Evolutionary conservation across 2,329 filamentous ascomycete species (phyloP), one percentile per base, ranked within the genome.

Genomic region (Stachybotrys echinatus): DNA sequence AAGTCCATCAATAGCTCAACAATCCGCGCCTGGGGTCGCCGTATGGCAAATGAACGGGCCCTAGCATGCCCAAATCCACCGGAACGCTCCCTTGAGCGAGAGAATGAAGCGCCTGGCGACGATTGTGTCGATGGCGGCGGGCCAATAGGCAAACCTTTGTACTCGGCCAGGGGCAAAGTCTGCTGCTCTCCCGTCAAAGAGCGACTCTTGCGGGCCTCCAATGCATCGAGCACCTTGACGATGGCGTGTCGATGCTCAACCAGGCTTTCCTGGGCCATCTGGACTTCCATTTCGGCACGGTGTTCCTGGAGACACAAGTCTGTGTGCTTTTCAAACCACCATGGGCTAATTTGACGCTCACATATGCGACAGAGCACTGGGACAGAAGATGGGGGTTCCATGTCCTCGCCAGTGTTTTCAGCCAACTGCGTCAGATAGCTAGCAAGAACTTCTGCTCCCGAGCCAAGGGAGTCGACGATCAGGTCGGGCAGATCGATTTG

Each of bases 271-370:
- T 99, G 94, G 6, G 92, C 84, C 76, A 97, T 87, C 65, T 99
- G 92, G 4, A 99, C 91, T 60, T 97, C 92, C 89, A 96, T 95
- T 66, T 99, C 94, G 1, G 94, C 92, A 47, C 88, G 86, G 64
- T 99, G 94, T 65, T 99, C 94, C 65, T 97, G 92, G 49, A 96
- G 76, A 63, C 94, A 99, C 19, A 97, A 74, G 61, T 99, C 95
- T 2, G 92, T 96, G 66, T 99, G 94, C 68, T 97, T 99, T 70
- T 99, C 94, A 60, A 99, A 99, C 95, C 94, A 99, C 94, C 94
- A 99, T 1, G 92, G 91, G 5, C 90, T 90, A 53, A 99, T 97
- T 54, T 96, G 90, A 48, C 94, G 89, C 66, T 99, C 94, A 67
- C 94, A 99, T 49, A 99, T 97, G 48, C 94, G 90, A 68, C 94